Base-by-base conservation (phyloP, 345 rosid species). In the Eucalyptus viminalis region DNA sequence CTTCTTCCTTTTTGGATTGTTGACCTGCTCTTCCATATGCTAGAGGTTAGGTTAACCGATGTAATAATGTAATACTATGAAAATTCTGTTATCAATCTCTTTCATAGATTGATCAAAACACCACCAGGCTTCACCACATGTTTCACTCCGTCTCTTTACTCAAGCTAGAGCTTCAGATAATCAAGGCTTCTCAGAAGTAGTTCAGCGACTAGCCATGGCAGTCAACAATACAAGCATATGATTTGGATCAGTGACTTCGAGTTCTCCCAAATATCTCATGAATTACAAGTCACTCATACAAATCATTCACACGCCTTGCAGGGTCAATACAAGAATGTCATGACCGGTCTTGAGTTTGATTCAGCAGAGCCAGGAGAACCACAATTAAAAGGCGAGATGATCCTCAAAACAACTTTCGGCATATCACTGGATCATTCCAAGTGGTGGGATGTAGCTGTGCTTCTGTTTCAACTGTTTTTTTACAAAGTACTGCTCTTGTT, bases 281-380 rank as follows among this genome's bases (percentile, higher is more conserved):
- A 31, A 69, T 69, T 69, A 69, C 44, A 34, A n/a, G 6, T 34
- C 43, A 69, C 80, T 69, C 12, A 69, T 22, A 56, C 58, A 49
- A 86, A n/a, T 27, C 24, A 50, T 29, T 86, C 40, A 51, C 87
- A 86, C 4, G 45, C 27, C 40, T 49, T 86, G 89, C 85, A 92
- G 95, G 93, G 93, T 24, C 89, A 90, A n/a, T 87, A 87, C 92
- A 93, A 93, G 88, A 93, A 91, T 22, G 93, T 89, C 80, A 89
- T 91, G 92, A 89, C 89, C 3, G 92, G 93, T 17, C 90, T 90
- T 3, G 93, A 91, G 65, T 92, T 93, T 53, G 92, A 92, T 87
- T 86, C 92, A 1, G n/a, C 27, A 4, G 14, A 40, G 24, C 62
- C 89, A 10, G 92, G 92, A 49, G 76, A 87, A 24, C 86, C 89